Base-by-base conservation (phyloP, 228 moss, liverwort and hornwort species). In the Sphagnum magellanicum region DNA sequence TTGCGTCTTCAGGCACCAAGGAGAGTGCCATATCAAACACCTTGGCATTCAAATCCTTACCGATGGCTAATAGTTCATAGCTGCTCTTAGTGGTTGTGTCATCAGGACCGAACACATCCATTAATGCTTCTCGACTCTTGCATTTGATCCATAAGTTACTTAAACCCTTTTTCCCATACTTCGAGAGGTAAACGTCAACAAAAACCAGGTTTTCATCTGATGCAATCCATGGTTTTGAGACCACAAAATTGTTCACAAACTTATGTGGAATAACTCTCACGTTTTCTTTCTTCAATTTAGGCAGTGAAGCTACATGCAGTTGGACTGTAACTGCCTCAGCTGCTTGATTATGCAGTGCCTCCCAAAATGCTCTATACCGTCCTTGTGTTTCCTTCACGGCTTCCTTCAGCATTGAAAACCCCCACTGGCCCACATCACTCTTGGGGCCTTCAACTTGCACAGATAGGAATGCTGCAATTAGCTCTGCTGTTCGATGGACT, bases 71-170 rank as follows among this genome's bases (percentile, higher is more conserved):
- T 59, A 74, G 4, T 32, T 65, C 50, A 14, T 66, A 63, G n/a
- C 67, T 63, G 14, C 55, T 69, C 6, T 49, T 50, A 11, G 15
- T 53, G 6, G 6, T 8, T 48, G 11, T 16, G 70, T 8, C 14
- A 9, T 6, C 72, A 6, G 12, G 7, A 49, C 63, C 55, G 8
- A 74, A 71, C 15, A 51, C 52, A 12, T 17, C 60, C 68, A 75
- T 52, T 67, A 91, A 12, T 6, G 86, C 80, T 67, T 91, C 81
- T 0, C 79, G 75, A 72, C 78, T 85, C 72, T 88, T 88, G 80
- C 88, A 83, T 67, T 91, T 91, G 75, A 91, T 83, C 86, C 90
- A 88, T 78, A 91, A 66, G 58, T 80, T 81, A 66, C 59, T 72
- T 9, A 88, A 52, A 32, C 32, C 32, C 9, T 8, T 16, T 57